phyloP scores from a whole-genome alignment of 176 grass and related monocot species.

The bread wheat (Triticum aestivum) region IWGSC_CS_RefSeq_v2.1 NC_057804.1:461795543-461796042 shows the following conservation, averaged over 20 bases:
- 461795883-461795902: slow-evolving; percentile 54
- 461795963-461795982: slow-evolving; percentile 44
- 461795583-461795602: slow-evolving; percentile 92
- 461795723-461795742: neutral
- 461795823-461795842: slow-evolving; percentile 74
- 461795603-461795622: slow-evolving; percentile 95
- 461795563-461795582: slow-evolving; percentile 77
- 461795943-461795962: slow-evolving; percentile 1
- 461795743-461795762: slow-evolving; percentile 9
- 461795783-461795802: neutral
- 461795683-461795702: neutral
- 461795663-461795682: neutral
- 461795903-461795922: slow-evolving; percentile 9
- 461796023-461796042: neutral
- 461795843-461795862: slow-evolving; percentile 83
- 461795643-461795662: slow-evolving; percentile 44
- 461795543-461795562: slow-evolving; percentile 91
- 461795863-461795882: slow-evolving; percentile 51
- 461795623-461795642: slow-evolving; percentile 98
- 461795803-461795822: neutral
- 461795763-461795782: neutral
- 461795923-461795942: slow-evolving; percentile 14
- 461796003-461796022: slow-evolving; percentile 92
- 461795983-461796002: slow-evolving; percentile 78
- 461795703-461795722: neutral